Evolutionary conservation across 2,329 filamentous ascomycete genomes (phyloP).

Genomic region (Tolypocladium amazonense): DNA sequence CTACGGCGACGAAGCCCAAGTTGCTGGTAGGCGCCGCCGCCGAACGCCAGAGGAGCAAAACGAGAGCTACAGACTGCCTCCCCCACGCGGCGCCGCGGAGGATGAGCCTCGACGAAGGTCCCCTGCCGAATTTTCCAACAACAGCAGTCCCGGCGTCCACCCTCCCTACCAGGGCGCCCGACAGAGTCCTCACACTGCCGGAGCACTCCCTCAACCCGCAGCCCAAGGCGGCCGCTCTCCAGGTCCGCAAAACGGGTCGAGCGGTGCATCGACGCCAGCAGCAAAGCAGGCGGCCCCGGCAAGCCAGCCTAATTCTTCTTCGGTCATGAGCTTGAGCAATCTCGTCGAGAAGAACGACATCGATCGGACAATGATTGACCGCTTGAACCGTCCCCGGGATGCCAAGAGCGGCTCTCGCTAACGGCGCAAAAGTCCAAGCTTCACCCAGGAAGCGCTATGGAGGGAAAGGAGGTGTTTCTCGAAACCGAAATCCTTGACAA

Average conservation of each 20-base stretch:
- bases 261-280: slow-evolving; percentile 23
- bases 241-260: slow-evolving; percentile 22
- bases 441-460: not conserved
- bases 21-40: slow-evolving; percentile 21
- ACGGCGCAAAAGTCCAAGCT: not conserved
- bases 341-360: slow-evolving; percentile 43
- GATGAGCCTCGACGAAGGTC: slow-evolving; percentile 41
- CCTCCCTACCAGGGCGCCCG: slow-evolving; percentile 23
- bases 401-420: slow-evolving; percentile 6
- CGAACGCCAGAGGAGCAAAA: slow-evolving; percentile 27
- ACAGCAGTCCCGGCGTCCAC: slow-evolving; percentile 35
- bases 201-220: slow-evolving; percentile 20
- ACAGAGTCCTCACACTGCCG: slow-evolving; percentile 28
- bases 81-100: slow-evolving; percentile 31
- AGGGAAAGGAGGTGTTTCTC: not conserved
- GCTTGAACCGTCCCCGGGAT: slow-evolving; percentile 30
- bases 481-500: not conserved
- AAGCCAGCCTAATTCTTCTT: slow-evolving; percentile 16
- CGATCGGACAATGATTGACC: slow-evolving; percentile 43
- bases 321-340: slow-evolving; percentile 44
- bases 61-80: slow-evolving; percentile 33
- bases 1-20: slow-evolving; percentile 25
- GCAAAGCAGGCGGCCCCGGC: slow-evolving; percentile 12
- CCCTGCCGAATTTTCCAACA: slow-evolving; percentile 36
- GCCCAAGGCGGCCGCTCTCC: slow-evolving; percentile 25